Conservation (phyloP, 1,284 basidiomycete genomes). For the Microbotryum saponariae region DNA sequence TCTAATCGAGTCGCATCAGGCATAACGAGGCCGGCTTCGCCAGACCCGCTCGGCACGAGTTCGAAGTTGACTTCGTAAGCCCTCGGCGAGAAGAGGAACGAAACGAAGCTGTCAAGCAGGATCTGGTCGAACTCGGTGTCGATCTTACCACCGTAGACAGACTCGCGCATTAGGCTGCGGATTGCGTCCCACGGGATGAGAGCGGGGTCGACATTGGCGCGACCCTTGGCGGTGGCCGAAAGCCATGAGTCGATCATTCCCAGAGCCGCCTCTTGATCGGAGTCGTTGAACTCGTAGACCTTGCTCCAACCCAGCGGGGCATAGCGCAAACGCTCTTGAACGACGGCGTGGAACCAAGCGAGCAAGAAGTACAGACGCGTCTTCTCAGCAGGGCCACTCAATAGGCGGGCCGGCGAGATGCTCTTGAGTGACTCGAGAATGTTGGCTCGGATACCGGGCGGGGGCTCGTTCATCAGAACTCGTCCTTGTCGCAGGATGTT, state of each 20-base stretch:
- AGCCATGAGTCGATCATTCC: slow-evolving; percentile 87
- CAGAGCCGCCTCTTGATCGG: slow-evolving; percentile 88
- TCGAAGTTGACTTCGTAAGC: slow-evolving; percentile 89
- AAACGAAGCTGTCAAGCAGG: slow-evolving; percentile 84
- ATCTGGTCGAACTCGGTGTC: slow-evolving; percentile 91
- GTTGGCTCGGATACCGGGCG: slow-evolving; percentile 90
- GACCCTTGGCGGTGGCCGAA: slow-evolving; percentile 66
- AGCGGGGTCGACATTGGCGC: slow-evolving; percentile 80
- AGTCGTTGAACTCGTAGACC: slow-evolving; percentile 94
- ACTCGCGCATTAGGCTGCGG: slow-evolving; percentile 81
- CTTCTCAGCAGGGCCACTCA: slow-evolving; percentile 81
- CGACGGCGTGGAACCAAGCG: slow-evolving; percentile 96
- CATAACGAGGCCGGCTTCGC: slow-evolving; percentile 54
- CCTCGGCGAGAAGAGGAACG: slow-evolving; percentile 70
- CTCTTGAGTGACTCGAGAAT: slow-evolving; percentile 78
- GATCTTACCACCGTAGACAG: slow-evolving; percentile 77
- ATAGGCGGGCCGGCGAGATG: slow-evolving; percentile 58
- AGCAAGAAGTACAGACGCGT: slow-evolving; percentile 73
- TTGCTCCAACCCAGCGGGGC: slow-evolving; percentile 93
- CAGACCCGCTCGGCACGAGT: slow-evolving; percentile 51
- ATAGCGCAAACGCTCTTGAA: slow-evolving; percentile 90
- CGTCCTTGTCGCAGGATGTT: slow-evolving; percentile 91
- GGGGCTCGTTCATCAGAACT: slow-evolving; percentile 94
- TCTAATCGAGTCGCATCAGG: slow-evolving; percentile 87
- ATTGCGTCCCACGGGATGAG: slow-evolving; percentile 89